Evolutionary conservation across 2,329 filamentous ascomycete species (phyloP), one percentile per base, ranked within the genome.

Genomic region (Xylaria sp.): DNA sequence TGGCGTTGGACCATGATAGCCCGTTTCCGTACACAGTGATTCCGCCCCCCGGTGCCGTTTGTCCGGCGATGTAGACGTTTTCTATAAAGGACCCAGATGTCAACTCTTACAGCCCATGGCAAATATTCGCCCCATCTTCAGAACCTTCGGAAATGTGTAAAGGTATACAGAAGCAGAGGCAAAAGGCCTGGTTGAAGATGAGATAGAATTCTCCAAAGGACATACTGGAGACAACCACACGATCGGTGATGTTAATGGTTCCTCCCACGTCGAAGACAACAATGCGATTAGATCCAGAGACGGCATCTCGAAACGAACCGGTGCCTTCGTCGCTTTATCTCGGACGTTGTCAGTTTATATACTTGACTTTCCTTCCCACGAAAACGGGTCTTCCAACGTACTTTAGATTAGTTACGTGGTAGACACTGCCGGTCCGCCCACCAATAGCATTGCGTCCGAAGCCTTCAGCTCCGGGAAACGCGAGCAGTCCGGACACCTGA

Each of bases 11-110:
- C 70, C 84, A 86, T 1, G 83, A 85, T 79, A 82, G 81, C 1
- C 84, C 84, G 70, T 87, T 85, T n/a, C 85, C 85, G 66, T 87
- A 87, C 0, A 86, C 80, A 1, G 84, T 85, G 50, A 87, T 82
- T 5, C 81, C 81, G 27, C 79, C 84, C 5, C 85, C 83, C 0
- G 81, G 84, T 8, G 83, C 84, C 0, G 84, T 86, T 74, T 86
- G 84, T 4, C 84, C 84, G 0, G 84, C 81, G 62, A 86, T 85
- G 23, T 82, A 83, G 32, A 86, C 79, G 50, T 83, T 82, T 65
- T 84, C 65, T 68, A 2, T 10, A 32, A 8, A n/a, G 21, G n/a
- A 53, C 21, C 29, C 25, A 32, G 23, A 2, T 18, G 25, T 37
- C 4, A 58, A 25, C 21, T 13, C 27, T 16, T 27, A 37, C n/a